These are phyloP conservation scores for Ophiocordyceps camponoti-saundersi DNA, from an alignment of 2,329 filamentous ascomycete genomes.

Conservation along the genomic window DNA sequence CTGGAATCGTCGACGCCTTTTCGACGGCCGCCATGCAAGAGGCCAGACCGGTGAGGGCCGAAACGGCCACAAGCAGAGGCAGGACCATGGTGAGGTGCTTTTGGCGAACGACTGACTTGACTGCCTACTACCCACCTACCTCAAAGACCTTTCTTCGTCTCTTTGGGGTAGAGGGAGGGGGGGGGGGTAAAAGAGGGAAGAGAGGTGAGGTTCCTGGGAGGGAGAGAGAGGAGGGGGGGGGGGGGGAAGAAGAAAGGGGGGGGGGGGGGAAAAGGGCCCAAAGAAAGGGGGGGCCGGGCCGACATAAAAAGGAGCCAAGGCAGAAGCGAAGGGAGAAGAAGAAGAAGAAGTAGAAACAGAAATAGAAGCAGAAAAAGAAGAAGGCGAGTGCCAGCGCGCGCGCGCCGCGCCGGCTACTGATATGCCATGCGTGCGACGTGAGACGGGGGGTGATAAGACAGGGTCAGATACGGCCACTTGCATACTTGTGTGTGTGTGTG, in stretches of 20 bases:
- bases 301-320: too few relatives aligned
- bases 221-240: not conserved
- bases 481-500: not conserved
- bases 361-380: not conserved
- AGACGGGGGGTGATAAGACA: not conserved
- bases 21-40: slow-evolving; percentile 10
- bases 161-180: too few relatives aligned
- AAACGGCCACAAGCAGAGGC: slow-evolving; percentile 3
- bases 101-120: too few relatives aligned
- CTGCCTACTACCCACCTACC: too few relatives aligned
- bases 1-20: slow-evolving; percentile 9
- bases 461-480: not conserved
- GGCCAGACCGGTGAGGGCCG: slow-evolving; percentile 9
- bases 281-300: not conserved
- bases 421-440: not conserved
- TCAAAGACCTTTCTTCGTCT: too few relatives aligned
- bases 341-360: not conserved
- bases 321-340: too few relatives aligned
- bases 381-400: not conserved
- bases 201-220: not conserved
- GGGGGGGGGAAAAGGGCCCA: not conserved
- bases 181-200: not conserved
- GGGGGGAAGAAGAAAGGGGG: too few relatives aligned
- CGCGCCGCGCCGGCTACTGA: not conserved
- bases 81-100: slow-evolving; percentile 3